Base-by-base conservation (phyloP, 805 yeast species). In the Nakazawaea ambrosiae region DNA sequence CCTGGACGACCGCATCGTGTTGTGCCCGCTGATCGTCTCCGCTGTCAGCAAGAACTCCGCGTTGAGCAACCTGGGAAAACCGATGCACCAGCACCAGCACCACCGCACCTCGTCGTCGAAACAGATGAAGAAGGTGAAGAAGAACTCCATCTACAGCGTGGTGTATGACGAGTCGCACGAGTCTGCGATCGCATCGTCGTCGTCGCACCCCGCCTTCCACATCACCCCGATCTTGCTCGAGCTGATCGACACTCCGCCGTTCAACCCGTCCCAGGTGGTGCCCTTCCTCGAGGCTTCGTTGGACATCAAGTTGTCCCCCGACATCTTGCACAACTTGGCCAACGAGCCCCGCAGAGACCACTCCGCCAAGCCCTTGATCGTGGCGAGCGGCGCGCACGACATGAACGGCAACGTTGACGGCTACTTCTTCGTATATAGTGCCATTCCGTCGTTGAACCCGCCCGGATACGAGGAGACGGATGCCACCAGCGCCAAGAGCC, bases 301-400 rank as follows among this genome's bases (percentile, higher is more conserved):
- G 7, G 79, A 80, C 51, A 65, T 80, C 28, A 68, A 75, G 44
- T 54, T 83, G 28, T 80, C 78, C 32, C 70, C 67, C 34, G 78
- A 75, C 23, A 68, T 76, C 11, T 56, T 83, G 20, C 66, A 67
- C 33, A 81, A 81, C 35, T 58, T 83, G 34, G 83, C 82, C 4
- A 65, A 75, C 43, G 81, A 73, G 44, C 83, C 83, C 7, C 51
- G 82, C 34, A 61, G 64, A 41, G 78, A 79, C 3, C 82, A 75
- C 0, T 66, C 73, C 10, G 78, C 86, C 5, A 77, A 75, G 36
- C 83, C 89, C 3, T 54, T 83, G 39, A 54, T 83, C 10, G 84
- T 80, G 3, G 90, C 87, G 4, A 77, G 86, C 27, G 92, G 92
- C 1, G 84, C 88, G 4, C 73, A 85, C 30, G 90, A 81, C 42